These are phyloP conservation scores for Colletotrichum melonis DNA, from an alignment of 2,329 filamentous ascomycete genomes.

Conservation along the genomic window DNA sequence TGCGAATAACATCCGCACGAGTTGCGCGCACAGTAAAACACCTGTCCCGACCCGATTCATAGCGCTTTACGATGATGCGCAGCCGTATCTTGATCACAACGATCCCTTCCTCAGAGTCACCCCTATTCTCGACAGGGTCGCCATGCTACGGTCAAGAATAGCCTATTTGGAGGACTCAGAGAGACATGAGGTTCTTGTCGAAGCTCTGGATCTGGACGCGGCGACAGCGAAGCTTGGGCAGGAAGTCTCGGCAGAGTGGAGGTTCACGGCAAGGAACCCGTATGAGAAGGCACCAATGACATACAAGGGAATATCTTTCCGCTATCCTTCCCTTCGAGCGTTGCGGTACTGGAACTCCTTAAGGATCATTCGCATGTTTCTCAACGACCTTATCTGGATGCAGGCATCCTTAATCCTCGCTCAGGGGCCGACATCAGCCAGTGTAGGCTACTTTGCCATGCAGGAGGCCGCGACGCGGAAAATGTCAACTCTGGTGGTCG, in stretches of 20 bases:
- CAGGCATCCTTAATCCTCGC: conserved; percentile 10
- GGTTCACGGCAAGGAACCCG: conserved; percentile 8
- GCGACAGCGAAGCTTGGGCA: conserved; percentile 23
- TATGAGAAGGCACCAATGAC: conserved; percentile 32
- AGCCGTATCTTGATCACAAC: conserved; percentile 24
- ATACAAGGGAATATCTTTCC: conserved; percentile 34
- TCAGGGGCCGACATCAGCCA: conserved; percentile 8
- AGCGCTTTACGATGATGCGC: conserved; percentile 31
- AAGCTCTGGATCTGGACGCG: conserved; percentile 38
- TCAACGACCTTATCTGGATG: conserved; percentile 36
- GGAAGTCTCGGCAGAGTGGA: conserved; percentile 19
- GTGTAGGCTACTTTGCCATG: conserved; percentile 15
- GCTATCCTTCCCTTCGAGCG: conserved; percentile 37
- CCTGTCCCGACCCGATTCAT: conserved; percentile 39
- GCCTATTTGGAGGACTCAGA: neutral
- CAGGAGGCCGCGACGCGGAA: conserved; percentile 21
- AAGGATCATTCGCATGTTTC: conserved; percentile 40
- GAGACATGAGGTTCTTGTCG: conserved; percentile 28
- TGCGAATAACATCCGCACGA: conserved; percentile 42
- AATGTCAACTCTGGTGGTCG: conserved; percentile 36
- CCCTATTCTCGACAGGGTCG: conserved; percentile 36
- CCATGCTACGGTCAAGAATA: conserved; percentile 34
- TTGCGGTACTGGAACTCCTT: conserved; percentile 42
- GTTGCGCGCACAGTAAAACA: conserved; percentile 40
- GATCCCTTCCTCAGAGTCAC: conserved; percentile 35